Base-by-base conservation (phyloP, 306 rosid genomes). In the Cicer bijugum region DNA sequence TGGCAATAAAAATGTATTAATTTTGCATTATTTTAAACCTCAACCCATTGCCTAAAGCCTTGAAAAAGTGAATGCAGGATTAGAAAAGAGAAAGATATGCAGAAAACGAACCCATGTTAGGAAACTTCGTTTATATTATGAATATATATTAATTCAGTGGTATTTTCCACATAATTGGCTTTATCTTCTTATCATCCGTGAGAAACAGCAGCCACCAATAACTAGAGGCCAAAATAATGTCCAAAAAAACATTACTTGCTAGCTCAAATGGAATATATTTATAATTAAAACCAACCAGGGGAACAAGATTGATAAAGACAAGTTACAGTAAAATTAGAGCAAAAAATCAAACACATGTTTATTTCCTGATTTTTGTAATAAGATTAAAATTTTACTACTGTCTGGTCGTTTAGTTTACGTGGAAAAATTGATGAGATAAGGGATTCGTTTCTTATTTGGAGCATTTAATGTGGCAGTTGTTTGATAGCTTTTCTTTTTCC, bases 181-280 rank as follows among this genome's bases (percentile, higher is more conserved):
- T 75, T 79, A 82, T 82, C 80, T 47, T 80, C 88, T 83, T 75
- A 78, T 82, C 85, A 50, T 50, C 76, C 37, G 16, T 4, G 42
- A 80, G 82, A 76, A 74, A 71, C 81, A 85, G 83, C 82, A 82
- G 64, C 93, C 97, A 88, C 96, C 89, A 81, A 85, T 80, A 86
- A 84, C 88, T 77, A 84, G 92, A 85, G 93, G 97, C 78, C 87
- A 86, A 82, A 64, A 64, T 78, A 84, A 78, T 80, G 78, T 46
- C 83, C 85, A 9, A 75, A 75, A 71, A 82, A 85, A 60, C 75
- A 83, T 73, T 78, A 74, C 76, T 14, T 61, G 3, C 2, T 63
- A 39, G 51, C 33, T 58, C 42, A 20, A 50, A 50, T 14, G 35
- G 35, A 28, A 14, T 50, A 50, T 55, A 66, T 68, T 46, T 33